Conservation (phyloP, 345 rosid genomes). For the Iberis pinnata region DNA sequence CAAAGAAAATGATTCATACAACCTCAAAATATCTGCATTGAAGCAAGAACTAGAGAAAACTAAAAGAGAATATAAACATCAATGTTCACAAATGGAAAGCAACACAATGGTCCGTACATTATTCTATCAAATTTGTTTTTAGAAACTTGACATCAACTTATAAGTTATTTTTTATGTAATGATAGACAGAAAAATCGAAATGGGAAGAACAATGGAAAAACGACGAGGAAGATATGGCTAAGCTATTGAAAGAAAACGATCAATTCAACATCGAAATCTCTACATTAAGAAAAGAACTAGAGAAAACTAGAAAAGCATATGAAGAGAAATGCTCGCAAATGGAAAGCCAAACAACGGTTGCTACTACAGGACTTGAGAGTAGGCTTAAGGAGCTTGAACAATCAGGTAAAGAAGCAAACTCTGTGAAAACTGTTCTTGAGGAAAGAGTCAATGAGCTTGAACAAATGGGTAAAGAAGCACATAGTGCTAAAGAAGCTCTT, state of each 20-base stretch:
- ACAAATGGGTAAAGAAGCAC: constrained; percentile 51
- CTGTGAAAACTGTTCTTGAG: constrained; percentile 35
- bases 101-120: constrained; percentile 39
- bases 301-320: constrained; percentile 35
- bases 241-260: constrained; percentile 37
- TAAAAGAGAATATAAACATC: constrained; percentile 39
- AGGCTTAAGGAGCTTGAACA: constrained; percentile 51
- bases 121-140: not conserved
- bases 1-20: constrained; percentile 35
- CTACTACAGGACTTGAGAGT: constrained; percentile 37
- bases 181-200: constrained; percentile 42
- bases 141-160: not conserved
- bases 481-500: constrained; percentile 35
- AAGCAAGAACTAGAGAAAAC: constrained; percentile 44
- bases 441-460: constrained; percentile 49
- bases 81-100: constrained; percentile 45
- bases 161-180: not conserved
- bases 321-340: constrained; percentile 43
- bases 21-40: constrained; percentile 31
- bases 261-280: constrained; percentile 32
- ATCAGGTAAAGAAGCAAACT: constrained; percentile 46
- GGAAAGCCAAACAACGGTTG: constrained; percentile 52
- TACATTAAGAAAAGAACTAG: constrained; percentile 43
- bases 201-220: constrained; percentile 41
- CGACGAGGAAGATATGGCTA: constrained; percentile 38